Base-by-base conservation (phyloP, 129 eudicot genomes). In the Kitagawia praeruptora region DNA sequence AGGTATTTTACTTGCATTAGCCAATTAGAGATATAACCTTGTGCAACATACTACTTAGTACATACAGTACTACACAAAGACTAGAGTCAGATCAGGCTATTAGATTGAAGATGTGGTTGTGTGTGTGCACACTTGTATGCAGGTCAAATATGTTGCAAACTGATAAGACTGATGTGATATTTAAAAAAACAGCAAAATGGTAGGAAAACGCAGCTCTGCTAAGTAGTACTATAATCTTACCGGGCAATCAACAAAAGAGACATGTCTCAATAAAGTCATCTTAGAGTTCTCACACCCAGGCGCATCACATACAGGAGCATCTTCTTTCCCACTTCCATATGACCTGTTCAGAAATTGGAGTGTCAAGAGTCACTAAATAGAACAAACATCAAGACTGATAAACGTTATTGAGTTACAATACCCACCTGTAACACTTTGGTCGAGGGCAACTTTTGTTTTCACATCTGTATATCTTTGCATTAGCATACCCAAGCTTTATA, bases 301-400 rank as follows among this genome's bases (percentile, higher is more conserved):
- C 25, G 92, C 98, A 75, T 95, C 97, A 80, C 98, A 95, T 77
- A 76, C 82, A 40, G 98, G 98, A 81, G 74, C 83, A 58, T 95
- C 98, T 82, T 95, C 98, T 87, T 95, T 95, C 13, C 94, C 97
- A 87, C 98, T 95, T 82, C 97, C 98, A 81, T 92, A 95, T 6
- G 98, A 97, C 92, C 97, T 95, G 83, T 39, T 34, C 40, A 77
- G 38, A 38, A 14, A 45, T 45, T 31, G 34, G 34, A 31, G 34
- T 31, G 48, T 21, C 14, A 31, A 31, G 34, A 31, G 34, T 31
- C 25, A 41, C 79, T 54, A 27, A 73, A 64, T 56, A 34, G 56
- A 69, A 40, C 27, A 78, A 40, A 4, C 82, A 37, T 37, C 18
- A 45, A 46, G 61, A 46, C 49, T 27, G 61, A 10, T 11, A 3